A percentile compares a stretch with the other conserved stretches of the same genome.
phyloP scores from a whole-genome alignment of 768 basidiomycete genomes.

The Rubroboletus satanas region DNA sequence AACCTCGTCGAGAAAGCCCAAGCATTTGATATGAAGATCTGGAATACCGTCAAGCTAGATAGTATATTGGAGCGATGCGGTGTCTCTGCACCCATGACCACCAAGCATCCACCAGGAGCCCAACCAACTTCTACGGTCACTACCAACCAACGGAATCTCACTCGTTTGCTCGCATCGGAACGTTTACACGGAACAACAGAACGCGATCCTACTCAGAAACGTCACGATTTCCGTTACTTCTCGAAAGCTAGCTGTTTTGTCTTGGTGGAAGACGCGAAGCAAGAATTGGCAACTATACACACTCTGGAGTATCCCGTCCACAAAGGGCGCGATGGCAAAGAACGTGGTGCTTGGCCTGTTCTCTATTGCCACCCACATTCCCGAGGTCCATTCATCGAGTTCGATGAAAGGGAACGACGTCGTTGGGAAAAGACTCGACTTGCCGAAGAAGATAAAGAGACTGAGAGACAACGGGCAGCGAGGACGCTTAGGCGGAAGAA shows the following conservation, averaged over 20 bases:
- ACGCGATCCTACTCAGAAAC: constrained; percentile 85
- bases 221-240: constrained; percentile 89
- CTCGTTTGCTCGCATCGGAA: constrained; percentile 72
- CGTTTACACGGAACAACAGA: constrained; percentile 80
- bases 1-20: constrained; percentile 64
- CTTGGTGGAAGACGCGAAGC: constrained; percentile 85
- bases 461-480: constrained; percentile 25
- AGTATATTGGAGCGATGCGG: constrained; percentile 71
- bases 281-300: constrained; percentile 80
- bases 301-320: constrained; percentile 71
- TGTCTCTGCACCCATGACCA: constrained; percentile 29
- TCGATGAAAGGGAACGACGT: constrained; percentile 68
- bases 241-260: constrained; percentile 70
- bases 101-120: constrained; percentile 27
- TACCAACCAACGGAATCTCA: constrained; percentile 46
- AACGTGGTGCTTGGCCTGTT: constrained; percentile 74
- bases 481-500: constrained; percentile 29
- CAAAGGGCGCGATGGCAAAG: constrained; percentile 49
- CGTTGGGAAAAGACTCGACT: constrained; percentile 58
- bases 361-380: constrained; percentile 73
- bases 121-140: constrained; percentile 30
- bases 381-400: constrained; percentile 70
- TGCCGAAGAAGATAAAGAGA: constrained; percentile 37
- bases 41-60: constrained; percentile 69
- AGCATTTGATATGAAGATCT: constrained; percentile 78